phyloP scores from a whole-genome alignment of 768 basidiomycete species.

The Mycena vitilis region DNA sequence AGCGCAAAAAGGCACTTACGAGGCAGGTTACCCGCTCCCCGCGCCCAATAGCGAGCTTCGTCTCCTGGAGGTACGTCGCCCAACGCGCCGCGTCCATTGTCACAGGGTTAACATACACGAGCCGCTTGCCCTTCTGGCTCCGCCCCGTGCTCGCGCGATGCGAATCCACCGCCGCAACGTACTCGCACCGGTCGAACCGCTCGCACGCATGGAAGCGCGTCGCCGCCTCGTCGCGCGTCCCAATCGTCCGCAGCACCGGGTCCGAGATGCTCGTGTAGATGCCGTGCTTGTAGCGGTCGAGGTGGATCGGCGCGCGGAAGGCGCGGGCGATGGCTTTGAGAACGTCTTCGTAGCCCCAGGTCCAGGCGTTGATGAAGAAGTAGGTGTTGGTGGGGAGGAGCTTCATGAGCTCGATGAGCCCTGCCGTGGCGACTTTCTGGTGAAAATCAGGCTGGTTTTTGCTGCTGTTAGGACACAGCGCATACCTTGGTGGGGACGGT shows the following conservation, averaged over 20 bases:
- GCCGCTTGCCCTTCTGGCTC: slow-evolving; percentile 61
- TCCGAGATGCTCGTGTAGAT: slow-evolving; percentile 72
- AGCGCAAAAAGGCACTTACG: slow-evolving; percentile 54
- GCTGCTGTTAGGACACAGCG: slow-evolving; percentile 5
- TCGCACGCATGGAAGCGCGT: slow-evolving; percentile 97
- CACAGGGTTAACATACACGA: slow-evolving; percentile 90
- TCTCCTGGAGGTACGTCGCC: slow-evolving; percentile 55
- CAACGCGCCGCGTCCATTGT: slow-evolving; percentile 73
- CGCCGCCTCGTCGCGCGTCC: slow-evolving; percentile 66
- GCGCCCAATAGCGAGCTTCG: slow-evolving; percentile 50
- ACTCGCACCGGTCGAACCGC: slow-evolving; percentile 77
- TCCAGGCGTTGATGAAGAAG: slow-evolving; percentile 95
- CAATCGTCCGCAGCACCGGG: slow-evolving; percentile 68
- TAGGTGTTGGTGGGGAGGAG: slow-evolving; percentile 71
- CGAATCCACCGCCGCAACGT: slow-evolving; percentile 57
- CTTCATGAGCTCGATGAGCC: slow-evolving; percentile 76
- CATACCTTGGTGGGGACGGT: slow-evolving; percentile 71
- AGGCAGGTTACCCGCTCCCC: slow-evolving; percentile 67
- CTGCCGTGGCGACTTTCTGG: slow-evolving; percentile 74
- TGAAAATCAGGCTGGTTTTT: background rate
- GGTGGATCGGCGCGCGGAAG: slow-evolving; percentile 86
- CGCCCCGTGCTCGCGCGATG: slow-evolving; percentile 41
- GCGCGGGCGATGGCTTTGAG: slow-evolving; percentile 77
- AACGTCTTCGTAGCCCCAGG: slow-evolving; percentile 96
- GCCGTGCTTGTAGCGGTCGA: slow-evolving; percentile 87